Evolutionary conservation across 441 rosid genomes (phyloP).

Genomic region (Flueggea neowawraea): DNA sequence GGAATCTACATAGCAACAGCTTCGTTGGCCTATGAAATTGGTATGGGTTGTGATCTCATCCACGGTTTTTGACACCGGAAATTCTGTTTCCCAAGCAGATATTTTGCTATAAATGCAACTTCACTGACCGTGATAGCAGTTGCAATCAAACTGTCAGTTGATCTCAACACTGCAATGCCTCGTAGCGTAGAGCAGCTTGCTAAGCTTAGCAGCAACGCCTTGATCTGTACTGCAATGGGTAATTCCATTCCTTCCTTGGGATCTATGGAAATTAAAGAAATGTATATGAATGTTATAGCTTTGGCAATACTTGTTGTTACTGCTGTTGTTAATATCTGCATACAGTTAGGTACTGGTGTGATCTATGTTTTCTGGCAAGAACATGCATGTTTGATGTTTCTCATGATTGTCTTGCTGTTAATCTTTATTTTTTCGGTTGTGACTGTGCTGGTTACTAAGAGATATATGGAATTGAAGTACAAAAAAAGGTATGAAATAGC

Average conservation of each 20-base stretch:
- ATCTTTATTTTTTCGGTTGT: conserved; percentile 57
- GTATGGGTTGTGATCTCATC: conserved; percentile 69
- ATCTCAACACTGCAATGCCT: conserved; percentile 93
- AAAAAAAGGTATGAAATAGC: conserved; percentile 53
- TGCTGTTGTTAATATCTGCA: conserved; percentile 56
- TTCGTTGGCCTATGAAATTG: conserved; percentile 43
- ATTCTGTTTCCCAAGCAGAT: conserved; percentile 74
- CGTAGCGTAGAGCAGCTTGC: conserved; percentile 81
- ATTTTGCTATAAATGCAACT: conserved; percentile 70
- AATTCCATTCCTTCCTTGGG: conserved; percentile 91
- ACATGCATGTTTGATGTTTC: conserved; percentile 53
- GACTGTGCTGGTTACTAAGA: conserved; percentile 50
- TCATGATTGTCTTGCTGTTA: conserved; percentile 56
- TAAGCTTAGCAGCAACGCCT: conserved; percentile 73
- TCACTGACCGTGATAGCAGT: conserved; percentile 63
- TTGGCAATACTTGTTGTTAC: conserved; percentile 69
- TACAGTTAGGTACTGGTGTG: conserved; percentile 80
- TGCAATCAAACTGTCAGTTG: conserved; percentile 72
- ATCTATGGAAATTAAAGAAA: conserved; percentile 57
- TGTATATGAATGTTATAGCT: conserved; percentile 57
- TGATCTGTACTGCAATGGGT: conserved; percentile 73
- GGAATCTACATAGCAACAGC: conserved; percentile 51
- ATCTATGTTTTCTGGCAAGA: conserved; percentile 63
- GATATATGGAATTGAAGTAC: conserved; percentile 54
- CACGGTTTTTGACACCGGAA: conserved; percentile 52